Base-by-base conservation (phyloP, 768 basidiomycete genomes). In the Candolleomyces efflorescens region DNA sequence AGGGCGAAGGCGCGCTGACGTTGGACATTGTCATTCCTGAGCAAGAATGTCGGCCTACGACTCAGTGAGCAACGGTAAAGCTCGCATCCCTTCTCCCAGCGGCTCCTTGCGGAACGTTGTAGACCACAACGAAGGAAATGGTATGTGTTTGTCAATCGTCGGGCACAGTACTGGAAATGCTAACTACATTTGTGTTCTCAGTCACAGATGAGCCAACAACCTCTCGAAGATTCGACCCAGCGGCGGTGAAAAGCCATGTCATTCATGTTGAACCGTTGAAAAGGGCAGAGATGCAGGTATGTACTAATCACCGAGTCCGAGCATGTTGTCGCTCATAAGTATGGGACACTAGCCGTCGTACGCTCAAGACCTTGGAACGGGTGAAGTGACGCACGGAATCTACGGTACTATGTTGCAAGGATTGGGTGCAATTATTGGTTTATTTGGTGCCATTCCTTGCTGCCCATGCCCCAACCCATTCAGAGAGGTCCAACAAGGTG, bases 391-490 rank as follows among this genome's bases (percentile, higher is more conserved):
- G 3, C 94, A 96, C 70, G 93, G 92, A 17, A 39, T 93, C 39
- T 96, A 96, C 65, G 94, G 92, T 4, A 89, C 89, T 5, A 75
- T 92, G 68, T 76, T 94, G 62, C 84, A 92, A 60, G 73, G 78
- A 1, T 73, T 95, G 39, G 94, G 94, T 1, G 52, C 73, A 0
- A 73, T 78, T 64, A 71, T 92, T 60, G 94, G 92, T 26, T 73
- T 87, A 54, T 66, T 69, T 54, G 93, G 92, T 46, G 87, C 91
- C 43, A 65, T 93, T 63, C 92, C 94, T 1, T 93, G 92, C 67
- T 91, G 86, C 75, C 89, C 91, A 9, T 83, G 70, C 68, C 92
- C 90, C 36, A 93, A 96, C 72, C 90, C 91, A 20, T 92, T 87
- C 86, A 80, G 84, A 54, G 83, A 89, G 51, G 92, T 98, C 56